These are phyloP conservation scores for Fomes fomentarius DNA, from an alignment of 1,284 basidiomycete species.

Conservation along the genomic window DNA sequence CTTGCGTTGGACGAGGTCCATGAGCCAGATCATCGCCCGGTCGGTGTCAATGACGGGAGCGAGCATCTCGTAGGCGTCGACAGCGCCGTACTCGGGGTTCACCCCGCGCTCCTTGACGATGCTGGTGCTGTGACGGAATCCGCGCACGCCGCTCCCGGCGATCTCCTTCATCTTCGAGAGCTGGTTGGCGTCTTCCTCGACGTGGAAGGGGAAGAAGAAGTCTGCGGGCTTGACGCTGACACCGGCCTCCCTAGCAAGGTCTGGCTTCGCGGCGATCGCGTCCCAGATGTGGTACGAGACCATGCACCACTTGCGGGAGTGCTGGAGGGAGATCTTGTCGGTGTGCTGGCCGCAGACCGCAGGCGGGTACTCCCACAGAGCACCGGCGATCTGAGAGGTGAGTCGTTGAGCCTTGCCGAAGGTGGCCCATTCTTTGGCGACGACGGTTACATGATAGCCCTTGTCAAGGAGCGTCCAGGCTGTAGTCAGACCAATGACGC, in stretches of 20 bases:
- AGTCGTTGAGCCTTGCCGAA: conserved; percentile 27
- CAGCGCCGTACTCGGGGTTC: conserved; percentile 33
- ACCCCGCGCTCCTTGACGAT: conserved; percentile 29
- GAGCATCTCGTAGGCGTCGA: conserved; percentile 40
- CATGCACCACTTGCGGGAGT: conserved; percentile 38
- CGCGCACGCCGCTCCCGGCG: conserved; percentile 27
- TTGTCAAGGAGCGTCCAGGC: conserved; percentile 37
- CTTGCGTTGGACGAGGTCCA: conserved; percentile 33
- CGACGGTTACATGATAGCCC: conserved; percentile 36
- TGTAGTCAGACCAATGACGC: conserved; percentile 34
- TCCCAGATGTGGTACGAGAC: conserved; percentile 36
- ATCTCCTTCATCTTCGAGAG: conserved; percentile 40
- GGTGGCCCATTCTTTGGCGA: conserved; percentile 31
- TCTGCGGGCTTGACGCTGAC: conserved; percentile 29
- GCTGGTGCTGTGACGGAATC: conserved; percentile 34
- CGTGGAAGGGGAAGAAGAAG: conserved; percentile 38
- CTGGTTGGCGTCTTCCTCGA: conserved; percentile 34
- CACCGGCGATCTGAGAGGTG: conserved; percentile 37
- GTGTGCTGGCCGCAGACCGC: conserved; percentile 40
- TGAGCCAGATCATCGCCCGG: conserved; percentile 38
- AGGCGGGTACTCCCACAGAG: conserved; percentile 40
- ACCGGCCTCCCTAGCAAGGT: conserved; percentile 23
- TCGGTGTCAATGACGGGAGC: conserved; percentile 43
- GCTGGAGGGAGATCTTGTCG: conserved; percentile 34
- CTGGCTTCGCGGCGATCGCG: conserved; percentile 22